These are phyloP conservation scores for Mortierella sp. DNA, from an alignment of 371 early-diverging fungal genomes.

Conservation along the genomic window DNA sequence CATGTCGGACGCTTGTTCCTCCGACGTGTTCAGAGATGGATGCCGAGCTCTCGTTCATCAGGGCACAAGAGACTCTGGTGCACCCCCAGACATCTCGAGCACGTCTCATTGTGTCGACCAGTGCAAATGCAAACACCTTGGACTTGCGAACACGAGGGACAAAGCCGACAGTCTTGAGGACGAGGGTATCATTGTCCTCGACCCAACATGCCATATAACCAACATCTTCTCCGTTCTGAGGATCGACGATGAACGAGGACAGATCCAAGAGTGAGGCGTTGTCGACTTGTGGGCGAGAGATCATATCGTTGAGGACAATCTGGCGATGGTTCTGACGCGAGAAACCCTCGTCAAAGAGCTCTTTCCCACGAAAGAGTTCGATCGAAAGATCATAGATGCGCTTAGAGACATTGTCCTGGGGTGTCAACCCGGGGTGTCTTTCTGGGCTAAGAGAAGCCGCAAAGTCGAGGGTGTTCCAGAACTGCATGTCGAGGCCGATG, in stretches of 20 bases:
- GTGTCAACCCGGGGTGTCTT: constrained; percentile 29
- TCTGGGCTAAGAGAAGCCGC: constrained; percentile 44
- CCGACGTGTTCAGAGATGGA: constrained; percentile 19
- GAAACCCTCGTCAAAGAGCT: constrained; percentile 43
- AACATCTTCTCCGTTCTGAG: constrained; percentile 36
- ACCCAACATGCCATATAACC: constrained; percentile 53
- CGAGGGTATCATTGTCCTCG: constrained; percentile 35
- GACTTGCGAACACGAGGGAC: constrained; percentile 24
- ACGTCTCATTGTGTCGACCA: constrained; percentile 30
- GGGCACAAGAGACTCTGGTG: constrained; percentile 26
- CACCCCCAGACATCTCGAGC: constrained; percentile 48
- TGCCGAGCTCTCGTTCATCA: constrained; percentile 36
- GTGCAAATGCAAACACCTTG: constrained; percentile 26
- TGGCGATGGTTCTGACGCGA: constrained; percentile 37
- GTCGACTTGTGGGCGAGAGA: constrained; percentile 51
- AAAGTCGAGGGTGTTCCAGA: constrained; percentile 53
- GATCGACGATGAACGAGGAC: constrained; percentile 40
- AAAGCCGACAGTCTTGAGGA: constrained; percentile 48
- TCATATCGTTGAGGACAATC: constrained; percentile 52
- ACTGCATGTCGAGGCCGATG: constrained; percentile 24
- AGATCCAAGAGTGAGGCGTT: constrained; percentile 43
- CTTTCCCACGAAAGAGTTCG: constrained; percentile 48
- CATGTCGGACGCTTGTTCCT: constrained; percentile 35
- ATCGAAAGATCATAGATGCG: constrained; percentile 45
- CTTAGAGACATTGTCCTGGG: constrained; percentile 42